Base-by-base conservation (phyloP, 2,329 filamentous ascomycete species). In the Cordyceps cicadae region DNA sequence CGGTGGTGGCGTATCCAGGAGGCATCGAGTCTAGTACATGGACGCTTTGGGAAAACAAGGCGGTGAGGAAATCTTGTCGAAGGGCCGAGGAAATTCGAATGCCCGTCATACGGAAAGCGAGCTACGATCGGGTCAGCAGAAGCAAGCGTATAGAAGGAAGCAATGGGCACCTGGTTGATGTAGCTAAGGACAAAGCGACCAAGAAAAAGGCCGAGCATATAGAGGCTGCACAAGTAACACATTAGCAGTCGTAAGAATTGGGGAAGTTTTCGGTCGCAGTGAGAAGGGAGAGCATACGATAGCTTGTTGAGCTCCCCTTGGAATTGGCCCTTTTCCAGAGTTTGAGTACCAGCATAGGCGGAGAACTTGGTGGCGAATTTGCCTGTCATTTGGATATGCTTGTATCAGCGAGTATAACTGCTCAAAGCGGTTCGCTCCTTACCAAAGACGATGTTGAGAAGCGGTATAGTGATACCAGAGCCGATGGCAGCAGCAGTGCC, bases 1-100 rank as follows among this genome's bases (percentile, higher is more conserved):
- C 85, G 15, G 78, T 79, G 0, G 84, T 83, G 0, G 83, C 81
- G n/a, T 81, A 76, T 1, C 86, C 86, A 0, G 83, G 76, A 0
- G 83, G 80, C 76, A 86, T 82, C 14, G 82, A 83, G 70, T 90
- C 87, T 48, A 89, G 82, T 39, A 87, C 84, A 62, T 86, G 82
- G 49, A 90, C 81, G 52, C 85, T 83, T 69, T 89, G 86, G 3
- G 76, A 74, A 54, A 92, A 84, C 2, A 89, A 78, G 41, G 79
- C 77, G 50, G 80, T 77, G 17, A 92, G 76, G 66, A 89, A 91
- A 64, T 85, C 79, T 34, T 86, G 77, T 34, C 88, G 79, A 53
- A 87, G 77, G 15, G 78, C 81, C 1, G 84, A 81, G 3, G 84
- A 86, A 64, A 86, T 77, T 34, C 83, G 79, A 60, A 86, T 81